Conservation (phyloP, 1,284 basidiomycete species). For the Apiotrichum sp. region DNA sequence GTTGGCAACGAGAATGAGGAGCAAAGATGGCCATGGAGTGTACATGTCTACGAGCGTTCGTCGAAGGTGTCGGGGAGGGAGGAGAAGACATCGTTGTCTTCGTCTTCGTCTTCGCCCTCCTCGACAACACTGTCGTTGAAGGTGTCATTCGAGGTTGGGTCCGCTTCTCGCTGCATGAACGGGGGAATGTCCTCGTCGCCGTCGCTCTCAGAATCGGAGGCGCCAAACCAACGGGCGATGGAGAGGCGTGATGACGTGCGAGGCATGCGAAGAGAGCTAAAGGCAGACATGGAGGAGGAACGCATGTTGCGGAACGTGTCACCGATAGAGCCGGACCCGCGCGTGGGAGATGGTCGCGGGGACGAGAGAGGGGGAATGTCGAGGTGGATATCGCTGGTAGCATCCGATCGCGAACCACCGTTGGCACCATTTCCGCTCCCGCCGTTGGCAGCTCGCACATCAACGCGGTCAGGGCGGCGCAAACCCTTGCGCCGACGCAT, state of each 20-base stretch:
- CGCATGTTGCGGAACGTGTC: constrained; percentile 36
- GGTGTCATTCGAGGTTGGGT: neutral
- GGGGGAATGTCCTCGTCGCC: constrained; percentile 11
- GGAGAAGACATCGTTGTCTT: constrained; percentile 1
- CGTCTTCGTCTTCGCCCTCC: neutral
- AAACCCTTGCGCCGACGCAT: constrained; percentile 1
- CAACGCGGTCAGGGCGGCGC: neutral
- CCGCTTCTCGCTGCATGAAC: neutral
- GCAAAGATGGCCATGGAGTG: neutral
- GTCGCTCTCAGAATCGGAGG: constrained; percentile 6
- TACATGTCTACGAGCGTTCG: neutral
- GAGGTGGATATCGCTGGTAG: neutral
- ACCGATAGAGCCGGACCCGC: constrained; percentile 9
- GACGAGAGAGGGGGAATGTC: neutral
- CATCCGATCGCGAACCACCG: neutral
- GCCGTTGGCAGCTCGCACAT: neutral
- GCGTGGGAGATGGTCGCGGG: neutral
- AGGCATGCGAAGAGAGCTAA: constrained; percentile 22
- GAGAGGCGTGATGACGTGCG: constrained; percentile 24
- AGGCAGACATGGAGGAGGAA: constrained; percentile 26
- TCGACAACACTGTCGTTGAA: constrained; percentile 1
- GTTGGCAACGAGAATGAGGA: too few relatives aligned
- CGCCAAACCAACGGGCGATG: constrained; percentile 34
- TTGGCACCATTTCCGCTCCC: neutral
- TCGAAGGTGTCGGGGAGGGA: neutral